Evolutionary conservation across 2,329 filamentous ascomycete genomes (phyloP).

Genomic region (Elsinoe perseae): DNA sequence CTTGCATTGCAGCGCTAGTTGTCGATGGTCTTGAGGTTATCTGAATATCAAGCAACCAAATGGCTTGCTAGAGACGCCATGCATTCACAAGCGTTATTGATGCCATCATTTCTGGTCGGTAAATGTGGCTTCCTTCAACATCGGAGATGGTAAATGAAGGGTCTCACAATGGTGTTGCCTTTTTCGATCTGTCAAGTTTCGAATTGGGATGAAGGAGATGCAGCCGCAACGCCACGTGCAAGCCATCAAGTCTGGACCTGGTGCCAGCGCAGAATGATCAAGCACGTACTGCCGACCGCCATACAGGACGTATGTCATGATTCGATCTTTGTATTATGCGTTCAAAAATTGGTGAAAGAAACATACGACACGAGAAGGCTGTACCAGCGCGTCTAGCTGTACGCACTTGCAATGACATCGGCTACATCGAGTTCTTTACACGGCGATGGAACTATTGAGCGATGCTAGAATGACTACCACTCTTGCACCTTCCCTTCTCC

Average conservation of each 20-base stretch:
- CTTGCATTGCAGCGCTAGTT: not conserved
- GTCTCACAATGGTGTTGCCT: not conserved
- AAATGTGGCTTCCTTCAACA: not conserved
- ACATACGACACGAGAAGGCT: too few species aligned
- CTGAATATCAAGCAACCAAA: not conserved
- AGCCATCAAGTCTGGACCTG: not conserved
- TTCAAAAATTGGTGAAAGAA: too few species aligned
- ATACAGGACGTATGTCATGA: too few species aligned
- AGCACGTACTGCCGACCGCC: too few species aligned
- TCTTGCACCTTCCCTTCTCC: constrained; percentile 27
- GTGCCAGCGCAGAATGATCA: too few species aligned
- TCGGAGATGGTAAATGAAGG: not conserved
- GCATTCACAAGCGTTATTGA: not conserved
- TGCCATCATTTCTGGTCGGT: not conserved
- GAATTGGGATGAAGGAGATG: not conserved
- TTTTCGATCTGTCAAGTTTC: not conserved
- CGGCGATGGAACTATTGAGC: too few species aligned
- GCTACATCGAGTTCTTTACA: too few species aligned
- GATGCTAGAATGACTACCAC: constrained; percentile 21
- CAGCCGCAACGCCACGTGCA: not conserved
- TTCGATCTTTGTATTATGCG: too few species aligned
- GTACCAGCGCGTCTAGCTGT: too few species aligned
- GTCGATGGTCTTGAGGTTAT: not conserved
- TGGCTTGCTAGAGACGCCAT: not conserved
- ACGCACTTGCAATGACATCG: too few species aligned